Conservation (phyloP, 495 filamentous ascomycete species). For the Annulohypoxylon nitens region DNA sequence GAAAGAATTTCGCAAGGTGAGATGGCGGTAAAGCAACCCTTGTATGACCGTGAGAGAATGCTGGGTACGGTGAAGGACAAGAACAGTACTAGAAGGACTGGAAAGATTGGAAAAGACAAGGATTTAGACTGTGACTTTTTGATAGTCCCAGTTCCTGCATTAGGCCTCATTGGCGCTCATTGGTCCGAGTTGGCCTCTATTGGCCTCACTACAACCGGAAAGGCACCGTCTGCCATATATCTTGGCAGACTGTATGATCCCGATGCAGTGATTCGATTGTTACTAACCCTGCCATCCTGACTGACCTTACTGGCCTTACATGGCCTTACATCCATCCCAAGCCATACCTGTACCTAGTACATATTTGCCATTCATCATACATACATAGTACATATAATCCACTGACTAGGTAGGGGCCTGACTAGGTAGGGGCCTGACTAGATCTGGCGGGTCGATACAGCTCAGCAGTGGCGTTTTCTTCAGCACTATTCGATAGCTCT, state of each 20-base stretch:
- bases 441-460: conserved; percentile 38
- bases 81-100: neutral
- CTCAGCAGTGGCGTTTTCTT: conserved; percentile 45
- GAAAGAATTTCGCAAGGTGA: conserved; percentile 50
- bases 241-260: conserved; percentile 41
- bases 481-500: conserved; percentile 11
- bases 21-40: conserved; percentile 47
- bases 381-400: neutral
- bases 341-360: no score
- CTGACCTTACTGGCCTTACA: neutral
- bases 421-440: neutral
- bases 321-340: neutral
- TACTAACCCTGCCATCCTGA: conserved; percentile 16
- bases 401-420: neutral
- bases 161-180: conserved; percentile 33
- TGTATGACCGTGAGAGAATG: conserved; percentile 34
- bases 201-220: conserved; percentile 32
- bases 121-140: conserved; percentile 12
- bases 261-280: conserved; percentile 39
- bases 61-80: conserved; percentile 47
- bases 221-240: conserved; percentile 26
- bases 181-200: conserved; percentile 44
- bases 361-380: no score
- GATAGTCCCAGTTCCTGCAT: conserved; percentile 46
- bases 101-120: conserved; percentile 9